These are phyloP conservation scores for Zychaea mexicana DNA, from an alignment of 371 early-diverging fungal genomes.

Conservation along the genomic window DNA sequence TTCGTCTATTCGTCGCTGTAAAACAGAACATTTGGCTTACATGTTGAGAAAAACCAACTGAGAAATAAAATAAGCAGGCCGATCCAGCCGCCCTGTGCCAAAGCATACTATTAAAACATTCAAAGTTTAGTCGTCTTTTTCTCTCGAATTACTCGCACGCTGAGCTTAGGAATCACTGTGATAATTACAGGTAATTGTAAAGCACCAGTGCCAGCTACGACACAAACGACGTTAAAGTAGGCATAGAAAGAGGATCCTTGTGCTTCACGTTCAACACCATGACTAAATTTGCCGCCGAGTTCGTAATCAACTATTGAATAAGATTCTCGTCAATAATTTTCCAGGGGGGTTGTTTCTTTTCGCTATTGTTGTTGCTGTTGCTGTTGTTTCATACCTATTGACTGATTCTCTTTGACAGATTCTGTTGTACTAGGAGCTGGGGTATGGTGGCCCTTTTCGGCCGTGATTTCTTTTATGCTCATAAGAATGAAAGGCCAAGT, in stretches of 20 bases:
- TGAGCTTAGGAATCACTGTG: no score
- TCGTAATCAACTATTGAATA: background rate
- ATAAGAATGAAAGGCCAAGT: background rate
- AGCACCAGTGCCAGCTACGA: constrained; percentile 81
- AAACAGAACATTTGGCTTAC: no score
- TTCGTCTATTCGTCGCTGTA: no score
- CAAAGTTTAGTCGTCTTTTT: background rate
- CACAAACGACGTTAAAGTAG: constrained; percentile 68
- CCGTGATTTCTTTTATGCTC: background rate
- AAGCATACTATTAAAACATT: constrained; percentile 46
- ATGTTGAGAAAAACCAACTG: constrained; percentile 42
- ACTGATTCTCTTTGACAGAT: background rate
- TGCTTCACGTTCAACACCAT: constrained; percentile 36
- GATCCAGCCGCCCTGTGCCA: constrained; percentile 84
- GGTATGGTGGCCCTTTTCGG: constrained; percentile 1
- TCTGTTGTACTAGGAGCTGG: background rate
- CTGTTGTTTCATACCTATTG: background rate
- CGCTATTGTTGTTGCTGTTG: background rate
- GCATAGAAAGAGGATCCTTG: constrained; percentile 42
- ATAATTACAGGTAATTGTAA: constrained; percentile 68
- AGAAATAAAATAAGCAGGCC: constrained; percentile 41
- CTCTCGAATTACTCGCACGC: background rate
- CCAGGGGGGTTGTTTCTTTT: background rate
- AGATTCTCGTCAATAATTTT: background rate
- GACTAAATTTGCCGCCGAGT: constrained; percentile 18